Evolutionary conservation across 441 rosid genomes (phyloP).

Genomic region (Gossypium schwendimanii): DNA sequence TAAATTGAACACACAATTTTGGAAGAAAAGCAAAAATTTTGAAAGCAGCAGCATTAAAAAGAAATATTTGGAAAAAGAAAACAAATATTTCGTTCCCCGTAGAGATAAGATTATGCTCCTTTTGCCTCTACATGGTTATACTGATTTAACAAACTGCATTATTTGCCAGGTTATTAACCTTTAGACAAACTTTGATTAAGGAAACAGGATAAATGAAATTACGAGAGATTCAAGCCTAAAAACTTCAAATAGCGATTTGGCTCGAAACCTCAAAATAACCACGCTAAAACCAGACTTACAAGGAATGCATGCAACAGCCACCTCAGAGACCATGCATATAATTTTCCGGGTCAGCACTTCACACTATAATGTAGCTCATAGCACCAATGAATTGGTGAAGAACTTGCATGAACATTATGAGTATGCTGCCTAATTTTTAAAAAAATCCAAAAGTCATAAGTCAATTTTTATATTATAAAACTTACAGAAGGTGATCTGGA

Average conservation of each 20-base stretch:
- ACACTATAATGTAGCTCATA: not conserved
- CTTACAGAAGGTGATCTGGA: constrained; percentile 58
- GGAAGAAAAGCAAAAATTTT: not conserved
- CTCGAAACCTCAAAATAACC: not conserved
- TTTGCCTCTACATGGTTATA: not conserved
- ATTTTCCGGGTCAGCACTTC: not conserved
- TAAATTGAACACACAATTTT: not conserved
- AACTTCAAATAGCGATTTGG: not conserved
- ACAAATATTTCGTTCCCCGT: not conserved
- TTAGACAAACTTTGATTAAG: not conserved
- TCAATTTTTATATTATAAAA: constrained; percentile 15
- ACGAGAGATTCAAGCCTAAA: not conserved
- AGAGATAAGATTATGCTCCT: not conserved
- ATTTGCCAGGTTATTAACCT: not conserved
- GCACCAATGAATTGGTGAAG: not conserved
- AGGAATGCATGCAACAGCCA: not conserved
- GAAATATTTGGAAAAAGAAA: not conserved
- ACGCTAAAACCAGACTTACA: not conserved
- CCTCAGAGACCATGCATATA: not conserved
- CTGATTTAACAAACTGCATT: not conserved
- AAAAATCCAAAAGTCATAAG: constrained; percentile 2
- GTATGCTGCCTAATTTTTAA: not conserved
- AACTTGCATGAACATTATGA: not conserved
- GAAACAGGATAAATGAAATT: not conserved
- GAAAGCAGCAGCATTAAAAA: not conserved